A percentile compares a stretch with the other conserved stretches of the same genome.
Conservation (phyloP, 2,329 filamentous ascomycete genomes). For the Phymatotrichopsis omnivora region DNA sequence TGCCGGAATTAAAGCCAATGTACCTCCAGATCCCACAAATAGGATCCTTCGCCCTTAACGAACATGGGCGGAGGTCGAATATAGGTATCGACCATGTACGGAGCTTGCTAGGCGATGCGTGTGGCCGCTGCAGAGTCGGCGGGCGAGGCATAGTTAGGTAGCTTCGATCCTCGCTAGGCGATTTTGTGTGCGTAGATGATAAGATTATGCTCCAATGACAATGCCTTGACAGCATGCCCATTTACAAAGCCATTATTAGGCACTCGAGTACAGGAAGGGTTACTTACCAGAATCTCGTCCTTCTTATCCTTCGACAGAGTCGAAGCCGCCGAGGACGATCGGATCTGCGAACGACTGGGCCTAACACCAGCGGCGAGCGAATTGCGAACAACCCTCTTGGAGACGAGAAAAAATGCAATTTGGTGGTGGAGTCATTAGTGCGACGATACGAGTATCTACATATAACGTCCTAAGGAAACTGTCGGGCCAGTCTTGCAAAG, state of each 20-base stretch:
- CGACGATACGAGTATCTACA: too few relatives aligned
- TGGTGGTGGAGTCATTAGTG: too few relatives aligned
- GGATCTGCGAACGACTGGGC: too few relatives aligned
- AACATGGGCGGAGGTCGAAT: constrained; percentile 84
- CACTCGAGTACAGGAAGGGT: background rate
- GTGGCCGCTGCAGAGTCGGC: constrained; percentile 63
- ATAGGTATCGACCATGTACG: constrained; percentile 95
- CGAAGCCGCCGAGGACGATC: background rate
- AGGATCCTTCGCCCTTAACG: constrained; percentile 73
- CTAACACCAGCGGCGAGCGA: too few relatives aligned
- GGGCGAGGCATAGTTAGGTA: constrained; percentile 63
- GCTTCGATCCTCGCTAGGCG: constrained; percentile 39
- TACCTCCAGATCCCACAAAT: constrained; percentile 89
- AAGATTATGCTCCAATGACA: too few relatives aligned
- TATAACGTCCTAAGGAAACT: too few relatives aligned
- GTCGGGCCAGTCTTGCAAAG: too few relatives aligned
- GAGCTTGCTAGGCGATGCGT: constrained; percentile 46
- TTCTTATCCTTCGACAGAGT: background rate
- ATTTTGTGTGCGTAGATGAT: background rate
- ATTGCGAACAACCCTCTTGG: too few relatives aligned
- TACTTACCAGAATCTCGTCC: constrained; percentile 4
- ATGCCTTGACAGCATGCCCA: too few relatives aligned
- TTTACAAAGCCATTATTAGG: too few relatives aligned
- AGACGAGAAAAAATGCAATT: too few relatives aligned
- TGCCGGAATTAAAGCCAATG: constrained; percentile 89